Evolutionary conservation across 2,329 filamentous ascomycete genomes (phyloP).

Genomic region (Diaporthe velutina): DNA sequence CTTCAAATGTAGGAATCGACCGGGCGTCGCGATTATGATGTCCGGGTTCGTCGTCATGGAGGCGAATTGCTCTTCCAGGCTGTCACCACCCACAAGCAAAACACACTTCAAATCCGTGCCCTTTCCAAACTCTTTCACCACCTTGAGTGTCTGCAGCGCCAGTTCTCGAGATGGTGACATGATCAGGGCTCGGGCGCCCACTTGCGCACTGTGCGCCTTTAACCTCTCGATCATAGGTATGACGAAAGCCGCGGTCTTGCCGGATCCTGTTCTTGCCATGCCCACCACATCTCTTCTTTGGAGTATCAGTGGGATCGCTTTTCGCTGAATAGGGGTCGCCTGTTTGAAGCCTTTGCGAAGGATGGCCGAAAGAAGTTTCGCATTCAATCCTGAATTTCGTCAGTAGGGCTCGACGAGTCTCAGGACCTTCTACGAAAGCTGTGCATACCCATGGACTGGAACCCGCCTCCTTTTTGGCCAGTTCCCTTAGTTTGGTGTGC

Average conservation of each 20-base stretch:
- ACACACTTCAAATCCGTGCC: constrained; percentile 94
- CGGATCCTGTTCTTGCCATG: constrained; percentile 98
- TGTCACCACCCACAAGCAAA: constrained; percentile 93
- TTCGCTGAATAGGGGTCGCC: constrained; percentile 96
- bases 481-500: constrained; percentile 82
- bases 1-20: constrained; percentile 95
- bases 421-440: background rate
- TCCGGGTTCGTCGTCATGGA: constrained; percentile 96
- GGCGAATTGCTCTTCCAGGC: constrained; percentile 93
- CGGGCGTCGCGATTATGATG: constrained; percentile 96
- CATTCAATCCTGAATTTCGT: constrained; percentile 73
- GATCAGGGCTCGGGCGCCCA: constrained; percentile 88
- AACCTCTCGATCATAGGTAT: constrained; percentile 98
- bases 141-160: constrained; percentile 93
- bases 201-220: constrained; percentile 86
- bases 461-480: constrained; percentile 92
- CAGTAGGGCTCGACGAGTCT: constrained; percentile 14
- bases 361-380: constrained; percentile 89
- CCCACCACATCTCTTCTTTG: constrained; percentile 96
- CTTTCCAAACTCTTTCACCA: constrained; percentile 92
- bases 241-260: constrained; percentile 98
- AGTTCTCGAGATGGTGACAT: constrained; percentile 94
- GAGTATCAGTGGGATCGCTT: constrained; percentile 92
- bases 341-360: constrained; percentile 94
- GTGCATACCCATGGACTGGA: constrained; percentile 88